Conservation (phyloP, 345 rosid species). For the Carallia pectinifolia region DNA sequence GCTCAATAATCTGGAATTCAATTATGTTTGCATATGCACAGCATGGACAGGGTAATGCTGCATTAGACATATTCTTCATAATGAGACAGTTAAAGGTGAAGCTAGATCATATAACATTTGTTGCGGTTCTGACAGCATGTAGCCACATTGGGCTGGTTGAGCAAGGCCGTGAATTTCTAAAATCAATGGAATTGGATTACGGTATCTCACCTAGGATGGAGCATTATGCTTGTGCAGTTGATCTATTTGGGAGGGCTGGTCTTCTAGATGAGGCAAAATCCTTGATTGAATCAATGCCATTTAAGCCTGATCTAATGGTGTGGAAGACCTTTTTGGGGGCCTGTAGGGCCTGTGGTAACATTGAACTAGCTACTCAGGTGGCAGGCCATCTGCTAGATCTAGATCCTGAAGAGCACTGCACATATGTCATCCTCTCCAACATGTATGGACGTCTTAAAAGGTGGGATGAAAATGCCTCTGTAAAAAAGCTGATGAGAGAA, state of each 20-base stretch:
- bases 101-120: constrained; percentile 69
- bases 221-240: constrained; percentile 77
- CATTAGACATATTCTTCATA: constrained; percentile 53
- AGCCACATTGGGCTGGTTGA: constrained; percentile 68
- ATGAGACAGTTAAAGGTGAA: constrained; percentile 56
- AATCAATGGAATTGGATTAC: constrained; percentile 53
- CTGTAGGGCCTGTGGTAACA: constrained; percentile 63
- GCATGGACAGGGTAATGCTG: constrained; percentile 56
- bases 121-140: constrained; percentile 71
- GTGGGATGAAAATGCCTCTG: constrained; percentile 63
- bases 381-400: constrained; percentile 54
- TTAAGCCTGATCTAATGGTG: constrained; percentile 65
- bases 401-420: constrained; percentile 75
- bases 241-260: constrained; percentile 75
- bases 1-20: constrained; percentile 66
- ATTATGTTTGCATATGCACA: constrained; percentile 79
- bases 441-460: constrained; percentile 58
- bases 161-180: constrained; percentile 51
- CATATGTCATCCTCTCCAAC: constrained; percentile 57
- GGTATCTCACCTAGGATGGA: constrained; percentile 65
- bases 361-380: constrained; percentile 61
- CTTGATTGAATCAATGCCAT: constrained; percentile 63
- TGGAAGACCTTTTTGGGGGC: constrained; percentile 72
- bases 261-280: constrained; percentile 46
- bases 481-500: constrained; percentile 69